A percentile compares a stretch with the other conserved stretches of the same genome.
These are phyloP conservation scores for Volvox reticuliferus DNA, from an alignment of 139 green algal genomes.

Conservation along the genomic window DNA sequence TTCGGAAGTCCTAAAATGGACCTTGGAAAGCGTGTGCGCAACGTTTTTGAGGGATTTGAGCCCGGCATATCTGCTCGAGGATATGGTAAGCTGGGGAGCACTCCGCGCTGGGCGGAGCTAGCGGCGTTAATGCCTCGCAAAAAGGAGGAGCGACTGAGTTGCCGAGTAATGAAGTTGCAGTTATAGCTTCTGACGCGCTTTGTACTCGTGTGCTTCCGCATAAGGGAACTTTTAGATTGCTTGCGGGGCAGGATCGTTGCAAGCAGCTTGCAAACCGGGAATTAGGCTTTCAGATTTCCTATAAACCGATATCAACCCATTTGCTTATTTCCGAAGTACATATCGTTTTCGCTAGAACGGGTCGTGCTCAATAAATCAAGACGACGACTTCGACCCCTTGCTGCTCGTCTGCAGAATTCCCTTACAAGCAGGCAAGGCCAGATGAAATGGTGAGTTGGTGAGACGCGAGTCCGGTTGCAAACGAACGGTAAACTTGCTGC, in stretches of 20 bases:
- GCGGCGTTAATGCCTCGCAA: not conserved
- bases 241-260: not conserved
- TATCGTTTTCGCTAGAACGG: not conserved
- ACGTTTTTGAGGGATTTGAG: not conserved
- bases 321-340: not conserved
- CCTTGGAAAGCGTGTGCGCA: constrained; percentile 3
- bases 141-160: not conserved
- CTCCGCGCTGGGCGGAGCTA: not conserved
- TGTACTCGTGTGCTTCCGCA: no score
- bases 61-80: not conserved
- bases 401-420: not conserved
- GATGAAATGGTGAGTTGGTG: constrained; percentile 2
- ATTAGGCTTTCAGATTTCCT: no score
- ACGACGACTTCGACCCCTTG: no score
- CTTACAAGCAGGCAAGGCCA: constrained; percentile 29
- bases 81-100: not conserved
- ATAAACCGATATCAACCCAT: not conserved
- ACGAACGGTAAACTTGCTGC: not conserved
- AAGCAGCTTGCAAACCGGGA: not conserved
- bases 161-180: not conserved
- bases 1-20: not conserved
- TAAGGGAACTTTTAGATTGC: not conserved
- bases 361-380: not conserved
- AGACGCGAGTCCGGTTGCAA: not conserved
- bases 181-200: not conserved